phyloP scores from a whole-genome alignment of 2,329 filamentous ascomycete species.

The Blastomyces parvus region DNA sequence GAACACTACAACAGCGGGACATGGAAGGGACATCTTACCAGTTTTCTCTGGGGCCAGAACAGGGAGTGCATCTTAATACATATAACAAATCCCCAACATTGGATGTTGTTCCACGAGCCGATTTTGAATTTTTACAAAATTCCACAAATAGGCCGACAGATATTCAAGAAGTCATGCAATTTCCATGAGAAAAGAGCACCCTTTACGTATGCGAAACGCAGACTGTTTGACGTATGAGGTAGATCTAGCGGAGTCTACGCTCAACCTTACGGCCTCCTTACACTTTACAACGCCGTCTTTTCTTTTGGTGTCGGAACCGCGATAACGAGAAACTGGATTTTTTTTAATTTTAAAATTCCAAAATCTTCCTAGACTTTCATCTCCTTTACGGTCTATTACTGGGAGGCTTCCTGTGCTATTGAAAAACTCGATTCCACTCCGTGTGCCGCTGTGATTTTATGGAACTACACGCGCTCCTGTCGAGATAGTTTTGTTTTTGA shows the following conservation, averaged over 20 bases:
- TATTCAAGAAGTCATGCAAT: neutral
- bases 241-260: neutral
- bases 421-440: neutral
- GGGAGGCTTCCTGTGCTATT: neutral
- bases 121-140: neutral
- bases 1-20: conserved; percentile 7
- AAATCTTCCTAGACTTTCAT: neutral
- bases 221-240: conserved; percentile 4
- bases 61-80: neutral
- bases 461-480: neutral
- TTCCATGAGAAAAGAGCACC: neutral
- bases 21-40: conserved; percentile 7
- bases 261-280: neutral
- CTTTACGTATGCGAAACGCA: conserved; percentile 5
- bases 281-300: neutral
- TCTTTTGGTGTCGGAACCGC: neutral
- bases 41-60: conserved; percentile 5
- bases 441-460: neutral
- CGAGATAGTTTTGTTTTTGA: conserved; percentile 1
- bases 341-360: neutral
- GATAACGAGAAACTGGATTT: neutral
- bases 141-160: neutral
- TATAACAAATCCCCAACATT: neutral
- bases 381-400: neutral
- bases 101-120: conserved; percentile 7